Evolutionary conservation across 768 basidiomycete species (phyloP), one percentile per base, ranked within the genome.

Genomic region (Mrakia blollopis): DNA sequence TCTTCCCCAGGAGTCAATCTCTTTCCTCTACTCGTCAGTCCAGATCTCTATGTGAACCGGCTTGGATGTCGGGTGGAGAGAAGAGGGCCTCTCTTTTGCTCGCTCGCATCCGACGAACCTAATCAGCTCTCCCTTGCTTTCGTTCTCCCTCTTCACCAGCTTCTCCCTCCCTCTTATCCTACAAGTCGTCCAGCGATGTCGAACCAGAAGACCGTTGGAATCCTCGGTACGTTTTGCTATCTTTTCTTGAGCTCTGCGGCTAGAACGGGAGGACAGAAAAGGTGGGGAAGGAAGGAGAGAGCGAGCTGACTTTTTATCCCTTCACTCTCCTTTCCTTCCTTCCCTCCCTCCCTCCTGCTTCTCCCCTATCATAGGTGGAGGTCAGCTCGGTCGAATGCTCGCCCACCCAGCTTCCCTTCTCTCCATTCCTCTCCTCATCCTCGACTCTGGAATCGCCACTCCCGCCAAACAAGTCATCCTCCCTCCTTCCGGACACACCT

Each of bases 331-430:
- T 2, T 18, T 76, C 72, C 76, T 37, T 44, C n/a, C 52, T 47
- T 13, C 18, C 52, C 1, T 71, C 32, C 21, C 7, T 37, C 47
- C 9, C 16, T 78, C 11, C 21, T 69, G n/a, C 61, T 44, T 25
- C 21, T 54, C 57, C 4, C 32, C 37, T 28, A 7, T 18, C 35
- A 63, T 54, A 95, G 96, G 96, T 79, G 97, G 97, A 52, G 95
- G 96, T 79, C 96, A 98, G 84, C 89, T 99, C 35, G 96, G 96
- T 35, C 93, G 96, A 32, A 99, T 99, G 97, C 88, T 99, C 21
- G 92, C 91, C 6, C 90, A 90, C 44, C 90, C 95, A 0, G 95
- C 96, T 4, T 90, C 94, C 3, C 87, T 93, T 44, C 87, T 98
- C 70, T 92, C 94, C 81, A 87, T 97, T 80, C 88, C 91, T 57